Percentiles rank a stretch among this genome's conserved stretches.
phyloP scores from a whole-genome alignment of 1,139 yeast genomes.

The Groenewaldozyma auringiensis region DNA sequence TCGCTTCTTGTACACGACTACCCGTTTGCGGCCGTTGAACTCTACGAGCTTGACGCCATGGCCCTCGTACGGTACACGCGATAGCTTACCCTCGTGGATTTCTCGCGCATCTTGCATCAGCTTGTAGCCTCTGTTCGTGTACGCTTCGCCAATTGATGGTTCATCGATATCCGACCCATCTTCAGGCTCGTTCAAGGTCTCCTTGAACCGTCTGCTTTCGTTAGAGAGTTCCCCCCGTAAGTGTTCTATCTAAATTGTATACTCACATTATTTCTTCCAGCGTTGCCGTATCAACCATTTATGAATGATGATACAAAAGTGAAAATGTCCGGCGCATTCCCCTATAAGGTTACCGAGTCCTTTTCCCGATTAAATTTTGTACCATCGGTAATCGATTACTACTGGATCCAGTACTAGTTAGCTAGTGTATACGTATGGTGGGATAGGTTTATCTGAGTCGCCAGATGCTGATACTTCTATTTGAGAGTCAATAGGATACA shows the following conservation, averaged over 20 bases:
- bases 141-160: conserved; percentile 18
- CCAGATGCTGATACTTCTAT: no score
- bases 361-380: no score
- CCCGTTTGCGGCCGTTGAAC: conserved; percentile 28
- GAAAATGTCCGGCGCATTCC: no score
- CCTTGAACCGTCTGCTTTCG: conserved; percentile 14
- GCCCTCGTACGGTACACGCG: conserved; percentile 30
- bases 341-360: no score
- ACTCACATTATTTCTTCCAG: conserved; percentile 10
- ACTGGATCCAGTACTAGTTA: no score
- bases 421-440: no score
- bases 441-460: no score
- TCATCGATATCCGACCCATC: conserved; percentile 21
- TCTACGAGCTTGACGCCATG: conserved; percentile 30
- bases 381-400: no score
- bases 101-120: conserved; percentile 41
- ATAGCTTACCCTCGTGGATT: conserved; percentile 33
- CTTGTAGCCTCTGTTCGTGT: conserved; percentile 54
- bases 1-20: conserved; percentile 29
- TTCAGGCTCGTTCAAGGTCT: conserved; percentile 14
- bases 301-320: background rate
- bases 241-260: background rate
- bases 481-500: no score
- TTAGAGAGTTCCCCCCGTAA: background rate
- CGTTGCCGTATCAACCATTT: conserved; percentile 5